Base-by-base conservation (phyloP, 495 filamentous ascomycete species). In the Jackrogersella multiformis region DNA sequence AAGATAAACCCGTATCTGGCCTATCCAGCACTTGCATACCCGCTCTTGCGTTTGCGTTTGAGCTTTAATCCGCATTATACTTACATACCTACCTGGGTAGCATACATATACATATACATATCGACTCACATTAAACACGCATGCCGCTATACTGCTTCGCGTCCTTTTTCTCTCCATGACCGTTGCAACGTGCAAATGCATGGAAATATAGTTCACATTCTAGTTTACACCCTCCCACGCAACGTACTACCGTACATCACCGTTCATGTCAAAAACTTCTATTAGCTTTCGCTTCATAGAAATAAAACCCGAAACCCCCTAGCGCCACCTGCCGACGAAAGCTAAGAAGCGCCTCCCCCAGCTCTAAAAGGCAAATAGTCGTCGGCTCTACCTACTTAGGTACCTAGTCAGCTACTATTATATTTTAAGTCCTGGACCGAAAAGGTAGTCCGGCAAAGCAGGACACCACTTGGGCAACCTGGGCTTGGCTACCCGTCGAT, bases 21-120 rank as follows among this genome's bases (percentile, higher is more conserved):
- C 61, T 70, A 64, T 55, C 41, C 66, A 69, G 52, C 61, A 70
- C 68, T 70, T 70, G 68, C 68, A 70, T 70, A 70, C 68, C 68
- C 68, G 68, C 68, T 66, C 68, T 63, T 70, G 68, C 68, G 68
- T 70, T 70, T 62, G 62, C 42, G 42, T 46, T 26, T 46, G 42
- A 46, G 55, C 32, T 70, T 51, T 59, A 70, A 61, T 61, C 58
- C 62, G 56, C 61, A 70, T 70, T 66, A 66, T 63, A 66, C 42
- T 44, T 20, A 21, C 18, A 42, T 18, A 21, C 41, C 20, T 20
- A 44, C 23, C 20, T 44, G n/a, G n/a, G n/a, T n/a, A n/a, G n/a
- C n/a, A n/a, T n/a, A n/a, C n/a, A n/a, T n/a, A n/a, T n/a, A n/a
- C 12, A 44, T 20, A 21, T 44, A 21, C 41, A 30, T 30, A 30